Percentiles rank a stretch among this genome's conserved stretches.
Evolutionary conservation across 306 rosid genomes (phyloP).

Genomic region (Gynostemma pentaphyllum): DNA sequence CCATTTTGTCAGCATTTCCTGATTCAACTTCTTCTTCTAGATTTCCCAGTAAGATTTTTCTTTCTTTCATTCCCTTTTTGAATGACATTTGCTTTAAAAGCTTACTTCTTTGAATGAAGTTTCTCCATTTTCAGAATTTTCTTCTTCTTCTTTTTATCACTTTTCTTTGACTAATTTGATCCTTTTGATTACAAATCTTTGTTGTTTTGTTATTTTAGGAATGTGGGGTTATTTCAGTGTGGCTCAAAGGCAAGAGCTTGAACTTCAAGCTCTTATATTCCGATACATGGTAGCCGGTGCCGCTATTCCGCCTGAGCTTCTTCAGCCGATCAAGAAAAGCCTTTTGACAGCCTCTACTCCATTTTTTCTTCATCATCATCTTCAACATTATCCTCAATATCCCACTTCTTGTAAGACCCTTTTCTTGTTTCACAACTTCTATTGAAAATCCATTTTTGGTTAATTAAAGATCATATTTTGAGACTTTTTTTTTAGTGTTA

Average conservation of each 20-base stretch:
- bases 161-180: not conserved
- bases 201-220: conserved; percentile 23
- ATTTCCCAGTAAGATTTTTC: conserved; percentile 44
- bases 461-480: too few relatives aligned
- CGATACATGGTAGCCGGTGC: conserved; percentile 82
- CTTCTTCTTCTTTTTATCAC: conserved; percentile 2
- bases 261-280: conserved; percentile 83
- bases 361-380: conserved; percentile 43
- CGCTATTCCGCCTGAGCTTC: conserved; percentile 83
- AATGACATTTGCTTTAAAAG: not conserved
- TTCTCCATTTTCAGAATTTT: not conserved
- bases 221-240: conserved; percentile 73
- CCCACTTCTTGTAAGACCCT: conserved; percentile 59
- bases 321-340: conserved; percentile 77
- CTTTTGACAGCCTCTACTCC: conserved; percentile 32
- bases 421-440: not conserved
- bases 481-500: too few relatives aligned
- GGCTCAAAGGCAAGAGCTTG: conserved; percentile 93
- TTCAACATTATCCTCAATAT: conserved; percentile 37
- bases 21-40: conserved; percentile 38
- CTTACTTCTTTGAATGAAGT: not conserved
- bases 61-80: not conserved
- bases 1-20: conserved; percentile 39
- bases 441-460: too few relatives aligned
- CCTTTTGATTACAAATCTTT: not conserved